Percentiles rank a stretch among this genome's conserved stretches.
These are phyloP conservation scores for Termitomyces bulborhizus DNA, from an alignment of 768 basidiomycete species.

Conservation along the genomic window DNA sequence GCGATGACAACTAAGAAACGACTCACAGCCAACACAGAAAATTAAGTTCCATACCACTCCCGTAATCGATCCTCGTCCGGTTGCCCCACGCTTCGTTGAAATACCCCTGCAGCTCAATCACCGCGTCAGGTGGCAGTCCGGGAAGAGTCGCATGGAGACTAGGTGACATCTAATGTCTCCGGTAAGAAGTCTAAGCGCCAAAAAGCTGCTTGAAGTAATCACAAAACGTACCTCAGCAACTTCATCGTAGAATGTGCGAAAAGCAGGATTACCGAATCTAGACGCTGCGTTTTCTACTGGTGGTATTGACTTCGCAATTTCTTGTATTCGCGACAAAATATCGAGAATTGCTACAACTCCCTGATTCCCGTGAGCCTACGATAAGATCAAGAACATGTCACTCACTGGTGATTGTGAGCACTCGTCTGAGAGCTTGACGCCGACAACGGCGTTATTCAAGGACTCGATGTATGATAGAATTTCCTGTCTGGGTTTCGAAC, in stretches of 20 bases:
- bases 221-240: constrained; percentile 50
- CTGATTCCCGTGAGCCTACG: constrained; percentile 30
- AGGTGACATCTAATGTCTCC: constrained; percentile 38
- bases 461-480: constrained; percentile 66
- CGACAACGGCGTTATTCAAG: constrained; percentile 71
- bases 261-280: constrained; percentile 96
- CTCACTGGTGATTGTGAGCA: constrained; percentile 57
- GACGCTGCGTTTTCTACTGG: constrained; percentile 88
- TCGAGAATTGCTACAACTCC: constrained; percentile 54
- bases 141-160: constrained; percentile 55
- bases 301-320: constrained; percentile 63
- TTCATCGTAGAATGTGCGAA: constrained; percentile 85
- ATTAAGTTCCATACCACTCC: constrained; percentile 99
- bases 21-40: constrained; percentile 95
- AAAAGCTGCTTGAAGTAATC: background rate
- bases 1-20: background rate
- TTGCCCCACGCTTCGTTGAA: constrained; percentile 91
- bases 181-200: background rate
- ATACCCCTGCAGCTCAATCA: constrained; percentile 71
- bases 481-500: constrained; percentile 60
- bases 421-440: constrained; percentile 67
- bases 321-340: constrained; percentile 63
- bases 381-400: constrained; percentile 7
- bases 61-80: constrained; percentile 89
- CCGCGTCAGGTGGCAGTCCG: constrained; percentile 48